Percentiles rank a stretch among this genome's conserved stretches.
phyloP scores from a whole-genome alignment of 371 early-diverging fungal genomes.

The Entomophthora muscae region DNA sequence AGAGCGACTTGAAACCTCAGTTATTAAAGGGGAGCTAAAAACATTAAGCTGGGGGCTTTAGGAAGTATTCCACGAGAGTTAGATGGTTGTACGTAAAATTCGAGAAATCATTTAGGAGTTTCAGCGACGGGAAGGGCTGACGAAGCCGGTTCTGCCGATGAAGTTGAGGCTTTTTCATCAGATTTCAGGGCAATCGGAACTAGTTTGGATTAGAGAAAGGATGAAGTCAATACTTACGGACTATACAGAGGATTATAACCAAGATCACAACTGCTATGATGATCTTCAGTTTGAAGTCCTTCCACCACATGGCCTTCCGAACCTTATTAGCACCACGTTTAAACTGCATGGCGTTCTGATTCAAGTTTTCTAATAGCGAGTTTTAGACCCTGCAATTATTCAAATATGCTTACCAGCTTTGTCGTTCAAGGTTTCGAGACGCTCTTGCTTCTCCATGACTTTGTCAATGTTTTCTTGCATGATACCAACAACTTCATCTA shows the following conservation, averaged over 20 bases:
- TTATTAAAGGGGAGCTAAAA: not conserved
- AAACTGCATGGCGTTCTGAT: conserved; percentile 65
- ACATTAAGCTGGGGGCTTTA: not conserved
- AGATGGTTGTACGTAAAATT: not conserved
- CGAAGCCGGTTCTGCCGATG: not conserved
- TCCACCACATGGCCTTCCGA: conserved; percentile 82
- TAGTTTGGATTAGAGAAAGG: not conserved
- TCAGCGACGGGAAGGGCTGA: not conserved
- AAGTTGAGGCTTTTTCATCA: not conserved
- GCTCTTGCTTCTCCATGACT: conserved; percentile 79
- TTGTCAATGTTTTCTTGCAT: conserved; percentile 92
- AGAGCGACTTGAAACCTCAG: not conserved
- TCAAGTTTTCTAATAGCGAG: conserved; percentile 44
- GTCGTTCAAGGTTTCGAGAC: conserved; percentile 58
- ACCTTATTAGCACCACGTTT: conserved; percentile 65
- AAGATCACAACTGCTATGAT: conserved; percentile 56
- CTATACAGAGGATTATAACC: conserved; percentile 58
- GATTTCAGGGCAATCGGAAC: not conserved
- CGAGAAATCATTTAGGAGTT: not conserved
- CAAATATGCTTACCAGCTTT: conserved; percentile 61
- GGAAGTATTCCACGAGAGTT: not conserved
- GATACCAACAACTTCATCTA: conserved; percentile 85
- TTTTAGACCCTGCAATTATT: no score
- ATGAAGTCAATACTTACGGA: conserved; percentile 26
- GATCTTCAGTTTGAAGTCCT: conserved; percentile 84